Evolutionary conservation across 805 yeast species (phyloP), one percentile per base, ranked within the genome.

Genomic region (Hagleromyces aurorensis): DNA sequence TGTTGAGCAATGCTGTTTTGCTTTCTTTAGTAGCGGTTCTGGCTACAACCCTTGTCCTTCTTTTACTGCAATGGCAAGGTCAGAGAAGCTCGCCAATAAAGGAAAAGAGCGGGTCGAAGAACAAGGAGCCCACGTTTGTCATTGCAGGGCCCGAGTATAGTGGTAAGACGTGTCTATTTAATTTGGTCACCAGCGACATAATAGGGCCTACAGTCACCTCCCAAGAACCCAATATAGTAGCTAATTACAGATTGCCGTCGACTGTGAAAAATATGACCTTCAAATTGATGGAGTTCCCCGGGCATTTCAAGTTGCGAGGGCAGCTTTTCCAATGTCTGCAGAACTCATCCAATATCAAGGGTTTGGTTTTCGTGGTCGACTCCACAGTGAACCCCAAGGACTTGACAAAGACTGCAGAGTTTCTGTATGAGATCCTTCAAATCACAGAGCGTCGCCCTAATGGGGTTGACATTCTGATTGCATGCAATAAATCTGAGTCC

Each of bases 401-500:
- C 20, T 60, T 78, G 39, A 54, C 65, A n/a, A 62, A 52, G 23
- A 71, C 77, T 4, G 80, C 85, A 0, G 63, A 66, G 36, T 69
- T 70, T 36, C 56, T 85, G 38, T 69, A 76, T 50, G 64, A 70
- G 27, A 59, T 85, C 23, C 64, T 86, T 24, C 61, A 69, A 21
- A 46, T 65, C 11, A 73, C 89, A 2, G 96, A 84, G 50, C 30
- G 34, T 9, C 61, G 66, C 29, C 72, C 76, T 11, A 73, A 71
- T 38, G 93, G 93, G 3, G 67, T 81, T 13, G 89, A 83, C 49
- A 64, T 81, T 23, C 61, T 81, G 27, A 59, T 91, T 35, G 91
- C 87, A 11, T 76, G 91, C 38, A 89, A 89, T 61, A 89, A 89
- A 54, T 69, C 71, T 29, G 97, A 91, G 45, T 68, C 78, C 21